Conservation (phyloP, 306 rosid genomes). For the Spatholobus suberectus region DNA sequence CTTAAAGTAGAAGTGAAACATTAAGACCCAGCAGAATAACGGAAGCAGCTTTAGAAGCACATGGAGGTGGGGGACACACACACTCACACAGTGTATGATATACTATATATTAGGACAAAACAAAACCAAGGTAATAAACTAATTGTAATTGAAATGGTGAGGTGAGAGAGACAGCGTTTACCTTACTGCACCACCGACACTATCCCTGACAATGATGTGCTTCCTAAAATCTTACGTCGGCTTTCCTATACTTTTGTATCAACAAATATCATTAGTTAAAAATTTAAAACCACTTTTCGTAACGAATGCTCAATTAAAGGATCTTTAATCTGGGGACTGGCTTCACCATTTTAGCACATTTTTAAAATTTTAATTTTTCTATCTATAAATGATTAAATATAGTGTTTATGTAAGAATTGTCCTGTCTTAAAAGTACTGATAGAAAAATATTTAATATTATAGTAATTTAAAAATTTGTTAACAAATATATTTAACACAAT, state of each 20-base stretch:
- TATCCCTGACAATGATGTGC: constrained; percentile 50
- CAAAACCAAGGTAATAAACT: no score
- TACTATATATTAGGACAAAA: no score
- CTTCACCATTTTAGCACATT: no score
- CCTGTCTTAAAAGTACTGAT: no score
- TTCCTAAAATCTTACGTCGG: constrained; percentile 44
- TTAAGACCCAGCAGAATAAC: constrained; percentile 5
- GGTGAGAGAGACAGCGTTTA: neutral
- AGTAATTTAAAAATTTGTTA: no score
- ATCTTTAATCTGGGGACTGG: neutral
- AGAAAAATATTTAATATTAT: no score
- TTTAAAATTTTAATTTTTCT: no score
- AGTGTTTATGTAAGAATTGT: no score
- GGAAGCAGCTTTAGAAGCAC: constrained; percentile 25
- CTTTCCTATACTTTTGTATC: neutral
- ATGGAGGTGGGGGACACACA: constrained; percentile 12
- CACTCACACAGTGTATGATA: no score
- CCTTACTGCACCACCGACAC: constrained; percentile 60
- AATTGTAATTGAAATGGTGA: neutral
- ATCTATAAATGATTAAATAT: no score
- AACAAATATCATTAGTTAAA: neutral
- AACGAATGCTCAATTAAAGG: neutral
- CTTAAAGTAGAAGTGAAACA: constrained; percentile 12
- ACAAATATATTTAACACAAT: no score
- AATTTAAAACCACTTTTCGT: neutral